Evolutionary conservation across 495 filamentous ascomycete species (phyloP), one percentile per base, ranked within the genome.

Genomic region (Corynascus novoguineensis): DNA sequence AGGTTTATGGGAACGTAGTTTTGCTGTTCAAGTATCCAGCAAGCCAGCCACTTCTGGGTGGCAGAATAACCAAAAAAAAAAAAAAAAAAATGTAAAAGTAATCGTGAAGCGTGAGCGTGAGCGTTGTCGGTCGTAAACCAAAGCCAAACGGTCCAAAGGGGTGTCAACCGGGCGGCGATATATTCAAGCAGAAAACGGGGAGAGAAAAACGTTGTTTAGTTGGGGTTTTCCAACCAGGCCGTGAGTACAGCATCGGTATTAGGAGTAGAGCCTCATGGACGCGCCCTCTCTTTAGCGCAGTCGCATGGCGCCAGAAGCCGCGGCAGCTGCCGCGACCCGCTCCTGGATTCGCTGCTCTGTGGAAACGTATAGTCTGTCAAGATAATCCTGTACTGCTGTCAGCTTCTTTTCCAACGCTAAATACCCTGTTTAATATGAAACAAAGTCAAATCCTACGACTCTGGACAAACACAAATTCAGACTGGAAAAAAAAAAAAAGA

Each of bases 311-410:
- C 69, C 68, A 12, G 68, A 68, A 31, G 70, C 74, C 27, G 71
- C 67, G 15, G 72, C 70, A 8, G 68, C 72, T 27, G 72, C 69
- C 41, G 77, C 78, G 8, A 48, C 50, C 49, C 88, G 75, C 55
- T 87, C 81, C 59, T 88, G 81, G 61, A 95, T 90, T 66, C 83
- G 75, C 62, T 79, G 81, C 73, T 92, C 89, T 32, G 88, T 92
- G 46, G 72, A 74, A 69, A 79, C 74, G 68, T 79, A 79, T 63
- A 95, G 79, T 70, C 75, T 74, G 66, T 92, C 89, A 64, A 92
- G 72, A 68, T 83, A 86, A 57, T 86, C 81, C 56, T 58, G 32
- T 1, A 5, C 5, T 7, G 0, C 2, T 9, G 29, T 47, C 17
- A 47, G 41, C 12, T 24, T 27, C 15, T 2, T 19, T 21, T n/a